phyloP scores from a whole-genome alignment of 192 early-diverging fungal genomes.

The Coemansia sp. region DNA sequence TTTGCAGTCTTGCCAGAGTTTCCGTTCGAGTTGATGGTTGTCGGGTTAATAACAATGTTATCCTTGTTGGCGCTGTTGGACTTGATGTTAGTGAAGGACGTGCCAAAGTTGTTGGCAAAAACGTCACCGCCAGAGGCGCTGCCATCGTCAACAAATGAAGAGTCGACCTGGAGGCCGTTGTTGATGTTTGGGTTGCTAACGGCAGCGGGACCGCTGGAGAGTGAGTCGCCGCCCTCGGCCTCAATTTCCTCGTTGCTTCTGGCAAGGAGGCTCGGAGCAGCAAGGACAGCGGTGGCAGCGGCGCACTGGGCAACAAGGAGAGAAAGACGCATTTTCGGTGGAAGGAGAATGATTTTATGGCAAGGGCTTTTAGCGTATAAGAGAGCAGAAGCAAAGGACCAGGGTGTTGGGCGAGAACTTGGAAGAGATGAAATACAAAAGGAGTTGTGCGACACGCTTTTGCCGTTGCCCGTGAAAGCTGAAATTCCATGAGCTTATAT shows the following conservation, averaged over 20 bases:
- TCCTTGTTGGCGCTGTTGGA: constrained; percentile 44
- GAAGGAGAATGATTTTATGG: background rate
- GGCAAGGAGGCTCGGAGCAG: constrained; percentile 11
- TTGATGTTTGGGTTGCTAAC: constrained; percentile 35
- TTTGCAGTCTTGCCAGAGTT: constrained; percentile 30
- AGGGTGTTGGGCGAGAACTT: background rate
- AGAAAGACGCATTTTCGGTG: constrained; percentile 25
- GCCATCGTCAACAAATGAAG: constrained; percentile 18
- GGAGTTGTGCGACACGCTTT: background rate
- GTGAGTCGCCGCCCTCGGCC: constrained; percentile 17
- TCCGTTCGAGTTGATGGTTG: constrained; percentile 18
- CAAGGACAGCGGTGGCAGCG: constrained; percentile 18
- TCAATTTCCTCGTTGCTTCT: constrained; percentile 24
- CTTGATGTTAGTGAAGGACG: constrained; percentile 29
- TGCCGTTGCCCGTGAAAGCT: background rate
- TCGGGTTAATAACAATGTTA: constrained; percentile 37
- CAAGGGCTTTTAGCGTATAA: background rate
- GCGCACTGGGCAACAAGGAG: constrained; percentile 19
- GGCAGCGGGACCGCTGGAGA: constrained; percentile 24
- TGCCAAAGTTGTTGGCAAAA: constrained; percentile 31
- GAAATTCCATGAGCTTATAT: background rate
- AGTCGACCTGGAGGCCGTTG: constrained; percentile 29
- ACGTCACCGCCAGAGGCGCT: constrained; percentile 8
- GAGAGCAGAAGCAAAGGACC: background rate
- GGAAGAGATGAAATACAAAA: background rate